Evolutionary conservation across 2,329 filamentous ascomycete species (phyloP).

Genomic region (Fusarium fracticaudum): DNA sequence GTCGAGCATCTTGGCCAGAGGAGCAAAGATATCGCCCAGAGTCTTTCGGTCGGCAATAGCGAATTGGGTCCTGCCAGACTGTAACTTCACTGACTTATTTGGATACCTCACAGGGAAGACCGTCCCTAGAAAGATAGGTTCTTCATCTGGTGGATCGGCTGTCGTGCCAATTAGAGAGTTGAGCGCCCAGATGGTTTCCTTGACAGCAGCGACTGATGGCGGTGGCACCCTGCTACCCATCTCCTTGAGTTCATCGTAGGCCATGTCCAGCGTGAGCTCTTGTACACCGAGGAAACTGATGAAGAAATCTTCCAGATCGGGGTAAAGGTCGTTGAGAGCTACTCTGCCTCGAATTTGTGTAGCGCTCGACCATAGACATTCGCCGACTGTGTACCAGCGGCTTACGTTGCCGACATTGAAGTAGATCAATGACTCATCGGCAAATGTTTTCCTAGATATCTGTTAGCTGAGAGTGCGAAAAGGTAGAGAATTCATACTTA

Average conservation of each 20-base stretch:
- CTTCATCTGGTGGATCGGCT: neutral
- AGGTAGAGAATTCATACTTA: neutral
- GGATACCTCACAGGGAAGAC: constrained; percentile 42
- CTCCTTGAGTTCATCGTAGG: constrained; percentile 44
- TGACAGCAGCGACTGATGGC: constrained; percentile 38
- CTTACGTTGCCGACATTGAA: neutral
- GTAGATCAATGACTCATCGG: constrained; percentile 21
- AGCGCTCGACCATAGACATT: constrained; percentile 50
- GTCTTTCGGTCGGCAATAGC: constrained; percentile 48
- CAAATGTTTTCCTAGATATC: neutral
- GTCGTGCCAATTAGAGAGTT: constrained; percentile 44
- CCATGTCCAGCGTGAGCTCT: constrained; percentile 44
- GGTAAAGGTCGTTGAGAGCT: constrained; percentile 43
- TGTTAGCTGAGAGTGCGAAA: neutral
- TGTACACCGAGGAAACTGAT: constrained; percentile 43
- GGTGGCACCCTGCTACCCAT: constrained; percentile 1
- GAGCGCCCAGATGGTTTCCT: constrained; percentile 45
- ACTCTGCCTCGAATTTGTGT: constrained; percentile 42
- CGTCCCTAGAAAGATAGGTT: constrained; percentile 2
- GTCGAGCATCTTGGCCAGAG: constrained; percentile 47
- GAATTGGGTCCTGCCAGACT: constrained; percentile 40
- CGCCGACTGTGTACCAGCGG: constrained; percentile 42
- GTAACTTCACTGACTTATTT: constrained; percentile 17
- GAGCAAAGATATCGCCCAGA: constrained; percentile 41
- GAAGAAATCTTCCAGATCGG: constrained; percentile 45